These are phyloP conservation scores for Fusarium mexicanum DNA, from an alignment of 2,329 filamentous ascomycete genomes.

Conservation along the genomic window DNA sequence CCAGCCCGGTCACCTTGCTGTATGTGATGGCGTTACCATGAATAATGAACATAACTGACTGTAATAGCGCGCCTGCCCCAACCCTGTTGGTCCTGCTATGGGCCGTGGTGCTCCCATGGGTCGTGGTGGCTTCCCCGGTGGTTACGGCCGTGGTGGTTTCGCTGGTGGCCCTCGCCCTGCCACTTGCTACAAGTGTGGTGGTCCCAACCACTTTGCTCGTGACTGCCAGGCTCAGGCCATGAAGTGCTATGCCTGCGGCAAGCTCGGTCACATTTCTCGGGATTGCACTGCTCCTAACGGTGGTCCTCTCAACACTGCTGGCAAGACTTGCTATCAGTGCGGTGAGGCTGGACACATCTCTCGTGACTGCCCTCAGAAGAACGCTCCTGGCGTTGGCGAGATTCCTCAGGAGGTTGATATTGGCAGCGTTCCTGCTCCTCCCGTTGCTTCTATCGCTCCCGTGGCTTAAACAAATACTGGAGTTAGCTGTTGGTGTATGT, in stretches of 20 bases:
- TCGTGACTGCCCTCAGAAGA: slow-evolving; percentile 87
- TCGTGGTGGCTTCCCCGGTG: slow-evolving; percentile 74
- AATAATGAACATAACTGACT: slow-evolving; percentile 23
- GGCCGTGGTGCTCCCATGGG: slow-evolving; percentile 73
- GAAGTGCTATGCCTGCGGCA: slow-evolving; percentile 98
- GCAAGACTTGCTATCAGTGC: slow-evolving; percentile 99
- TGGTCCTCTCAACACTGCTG: slow-evolving; percentile 91
- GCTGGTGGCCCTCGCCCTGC: slow-evolving; percentile 73
- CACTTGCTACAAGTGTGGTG: slow-evolving; percentile 79
- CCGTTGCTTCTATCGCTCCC: slow-evolving; percentile 57
- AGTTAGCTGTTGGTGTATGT: slow-evolving; percentile 22
- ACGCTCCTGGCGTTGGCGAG: slow-evolving; percentile 56
- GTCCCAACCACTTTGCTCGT: slow-evolving; percentile 97
- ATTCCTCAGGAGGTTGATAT: slow-evolving; percentile 57
- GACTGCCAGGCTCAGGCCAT: slow-evolving; percentile 98
- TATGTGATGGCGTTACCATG: slow-evolving; percentile 56
- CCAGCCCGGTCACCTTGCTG: slow-evolving; percentile 89
- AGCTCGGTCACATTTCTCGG: slow-evolving; percentile 89
- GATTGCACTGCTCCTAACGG: slow-evolving; percentile 98
- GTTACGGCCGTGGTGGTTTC: slow-evolving; percentile 79
- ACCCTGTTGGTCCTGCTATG: slow-evolving; percentile 69
- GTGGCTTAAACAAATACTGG: slow-evolving; percentile 47
- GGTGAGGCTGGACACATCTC: slow-evolving; percentile 96
- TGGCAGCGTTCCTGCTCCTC: slow-evolving; percentile 53
- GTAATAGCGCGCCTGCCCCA: slow-evolving; percentile 80